phyloP scores from a whole-genome alignment of 257 asterid genomes.

The Salvia rosmarinus region DNA sequence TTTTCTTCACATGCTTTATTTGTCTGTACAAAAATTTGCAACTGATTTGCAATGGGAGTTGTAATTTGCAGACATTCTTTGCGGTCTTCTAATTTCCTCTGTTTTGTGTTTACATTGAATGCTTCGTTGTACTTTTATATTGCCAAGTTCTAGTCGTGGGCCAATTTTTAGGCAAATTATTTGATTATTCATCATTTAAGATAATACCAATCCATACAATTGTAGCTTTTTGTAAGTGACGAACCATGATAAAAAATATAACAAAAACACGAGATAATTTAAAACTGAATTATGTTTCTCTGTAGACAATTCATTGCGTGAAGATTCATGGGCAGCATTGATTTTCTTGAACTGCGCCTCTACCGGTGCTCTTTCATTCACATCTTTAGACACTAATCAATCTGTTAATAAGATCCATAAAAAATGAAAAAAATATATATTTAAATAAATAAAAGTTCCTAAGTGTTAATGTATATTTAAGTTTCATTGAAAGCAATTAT shows the following conservation, averaged over 20 bases:
- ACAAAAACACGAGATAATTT: neutral
- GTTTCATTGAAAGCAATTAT: no score
- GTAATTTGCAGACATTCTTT: neutral
- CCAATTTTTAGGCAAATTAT: neutral
- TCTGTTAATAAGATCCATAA: neutral
- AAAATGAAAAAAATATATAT: neutral
- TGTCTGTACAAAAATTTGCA: neutral
- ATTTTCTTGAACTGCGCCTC: slow-evolving; percentile 25
- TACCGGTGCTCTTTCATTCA: slow-evolving; percentile 16
- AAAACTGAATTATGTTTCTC: neutral
- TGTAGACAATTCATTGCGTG: slow-evolving; percentile 19
- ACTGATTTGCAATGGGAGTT: neutral
- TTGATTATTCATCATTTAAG: neutral
- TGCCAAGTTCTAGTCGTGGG: neutral
- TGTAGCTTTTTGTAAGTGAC: neutral
- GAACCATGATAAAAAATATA: neutral
- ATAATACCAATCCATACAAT: neutral
- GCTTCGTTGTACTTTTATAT: neutral
- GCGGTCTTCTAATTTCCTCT: neutral
- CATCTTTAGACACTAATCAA: neutral
- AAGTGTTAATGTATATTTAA: no score
- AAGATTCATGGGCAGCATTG: slow-evolving; percentile 20
- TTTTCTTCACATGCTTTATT: neutral
- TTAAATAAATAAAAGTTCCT: neutral
- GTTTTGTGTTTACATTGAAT: neutral